phyloP scores from a whole-genome alignment of 352 stramenopile genomes.

The Aphanomyces cochlioides region DNA sequence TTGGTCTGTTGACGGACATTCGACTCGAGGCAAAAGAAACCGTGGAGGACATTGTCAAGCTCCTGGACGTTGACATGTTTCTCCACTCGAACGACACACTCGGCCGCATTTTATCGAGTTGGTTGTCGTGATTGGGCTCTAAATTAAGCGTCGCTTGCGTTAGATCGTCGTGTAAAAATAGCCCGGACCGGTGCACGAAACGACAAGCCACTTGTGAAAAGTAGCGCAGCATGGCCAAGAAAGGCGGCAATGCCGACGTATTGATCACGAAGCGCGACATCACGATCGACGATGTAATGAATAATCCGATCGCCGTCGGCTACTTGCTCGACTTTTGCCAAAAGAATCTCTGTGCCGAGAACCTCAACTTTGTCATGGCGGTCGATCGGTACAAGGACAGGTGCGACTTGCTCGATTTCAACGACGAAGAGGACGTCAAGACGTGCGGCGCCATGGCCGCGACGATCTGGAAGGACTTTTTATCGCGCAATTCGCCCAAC shows the following conservation, averaged over 20 bases:
- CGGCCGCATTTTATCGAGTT: no score
- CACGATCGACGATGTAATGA: constrained; percentile 80
- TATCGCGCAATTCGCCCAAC: constrained; percentile 80
- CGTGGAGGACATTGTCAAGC: no score
- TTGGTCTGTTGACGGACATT: no score
- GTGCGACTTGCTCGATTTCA: constrained; percentile 70
- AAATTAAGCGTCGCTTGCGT: no score
- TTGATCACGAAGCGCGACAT: constrained; percentile 57
- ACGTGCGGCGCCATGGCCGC: constrained; percentile 82
- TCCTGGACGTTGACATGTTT: no score
- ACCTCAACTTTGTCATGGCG: constrained; percentile 85
- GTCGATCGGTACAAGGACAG: constrained; percentile 85
- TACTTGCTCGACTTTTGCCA: constrained; percentile 85
- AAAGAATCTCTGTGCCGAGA: constrained; percentile 80
- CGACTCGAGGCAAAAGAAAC: no score
- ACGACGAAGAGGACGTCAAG: constrained; percentile 68
- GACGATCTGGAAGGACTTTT: constrained; percentile 77
- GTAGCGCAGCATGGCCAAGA: constrained; percentile 34
- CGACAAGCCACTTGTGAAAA: no score
- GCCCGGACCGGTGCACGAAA: no score
- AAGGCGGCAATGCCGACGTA: constrained; percentile 47
- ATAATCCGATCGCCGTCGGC: constrained; percentile 77
- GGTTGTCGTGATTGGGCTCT: no score
- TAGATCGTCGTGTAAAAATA: no score
- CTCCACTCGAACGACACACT: no score